Evolutionary conservation across 768 basidiomycete genomes (phyloP), one percentile per base, ranked within the genome.

Genomic region (Trametes cingulata): DNA sequence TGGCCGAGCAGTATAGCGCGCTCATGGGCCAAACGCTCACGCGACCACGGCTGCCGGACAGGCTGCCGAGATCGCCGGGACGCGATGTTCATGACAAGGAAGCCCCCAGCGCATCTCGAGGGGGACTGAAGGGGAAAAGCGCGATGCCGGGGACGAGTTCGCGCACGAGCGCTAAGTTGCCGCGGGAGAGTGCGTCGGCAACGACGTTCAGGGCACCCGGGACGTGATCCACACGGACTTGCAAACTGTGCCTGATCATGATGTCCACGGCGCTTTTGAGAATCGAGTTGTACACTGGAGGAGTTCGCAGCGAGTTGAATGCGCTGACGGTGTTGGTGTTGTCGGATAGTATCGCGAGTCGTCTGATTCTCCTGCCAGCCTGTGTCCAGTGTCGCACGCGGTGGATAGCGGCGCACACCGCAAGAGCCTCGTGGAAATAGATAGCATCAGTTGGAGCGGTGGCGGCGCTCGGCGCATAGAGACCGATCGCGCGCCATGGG

Each of bases 1-100:
- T 63, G 27, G 1, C 74, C 75, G 15, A 78, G 65, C 0, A 73
- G 71, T 61, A 75, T 66, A 2, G 71, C 62, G 8, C 73, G 68
- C 58, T 74, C 72, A 15, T 64, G 72, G 0, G 70, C 12, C 2
- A 80, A 68, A 6, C 65, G 63, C 33, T 79, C 73, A 0, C 48
- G 19, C 0, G 75, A 57, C 79, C 80, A 80, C 27, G 74, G 67
- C 29, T 51, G 56, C 46, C 74, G 50, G 0, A 17, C 0, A 1
- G 77, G 77, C 60, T 78, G 78, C 65, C 68, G 42, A 52, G 17
- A 6, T 33, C 12, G 1, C 24, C 29, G 13, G 20, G 6, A 22
- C n/a, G 24, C 58, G 71, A 68, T 72, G 68, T 54, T 20, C 52
- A 3, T 0, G 1, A 17, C 6, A 0, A 10, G 29, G 6, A 5